Conservation (phyloP, 768 basidiomycete genomes). For the Cubamyces lactineus region DNA sequence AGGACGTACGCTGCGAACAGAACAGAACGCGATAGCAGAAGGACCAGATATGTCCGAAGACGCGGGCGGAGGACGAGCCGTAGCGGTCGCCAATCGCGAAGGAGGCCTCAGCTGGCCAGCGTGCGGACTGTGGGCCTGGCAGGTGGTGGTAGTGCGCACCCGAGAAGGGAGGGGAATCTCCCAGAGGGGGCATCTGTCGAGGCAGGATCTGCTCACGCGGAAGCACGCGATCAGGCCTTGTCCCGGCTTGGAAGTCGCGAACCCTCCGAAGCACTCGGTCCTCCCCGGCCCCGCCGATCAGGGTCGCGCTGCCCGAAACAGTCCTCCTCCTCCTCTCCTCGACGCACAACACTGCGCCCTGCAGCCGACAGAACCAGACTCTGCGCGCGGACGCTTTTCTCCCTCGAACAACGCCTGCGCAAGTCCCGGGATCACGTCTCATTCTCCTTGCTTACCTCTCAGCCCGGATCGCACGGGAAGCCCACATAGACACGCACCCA, state of each 20-base stretch:
- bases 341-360: too few relatives aligned
- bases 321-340: background rate
- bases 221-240: too few relatives aligned
- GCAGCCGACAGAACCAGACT: background rate
- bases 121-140: background rate
- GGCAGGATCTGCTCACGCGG: background rate
- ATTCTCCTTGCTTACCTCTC: background rate
- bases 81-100: slow-evolving; percentile 17
- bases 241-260: background rate
- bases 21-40: background rate
- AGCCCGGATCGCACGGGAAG: too few relatives aligned
- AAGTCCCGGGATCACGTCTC: background rate
- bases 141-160: background rate
- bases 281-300: slow-evolving; percentile 23
- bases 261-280: background rate
- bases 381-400: background rate
- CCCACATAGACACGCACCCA: too few relatives aligned
- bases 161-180: background rate
- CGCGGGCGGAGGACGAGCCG: background rate
- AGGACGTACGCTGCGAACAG: background rate
- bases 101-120: slow-evolving; percentile 1
- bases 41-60: too few relatives aligned
- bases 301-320: slow-evolving; percentile 21
- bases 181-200: slow-evolving; percentile 8
- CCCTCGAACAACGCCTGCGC: background rate